Evolutionary conservation across 2,329 filamentous ascomycete species (phyloP), one percentile per base, ranked within the genome.

Genomic region (Penicillium sp.): DNA sequence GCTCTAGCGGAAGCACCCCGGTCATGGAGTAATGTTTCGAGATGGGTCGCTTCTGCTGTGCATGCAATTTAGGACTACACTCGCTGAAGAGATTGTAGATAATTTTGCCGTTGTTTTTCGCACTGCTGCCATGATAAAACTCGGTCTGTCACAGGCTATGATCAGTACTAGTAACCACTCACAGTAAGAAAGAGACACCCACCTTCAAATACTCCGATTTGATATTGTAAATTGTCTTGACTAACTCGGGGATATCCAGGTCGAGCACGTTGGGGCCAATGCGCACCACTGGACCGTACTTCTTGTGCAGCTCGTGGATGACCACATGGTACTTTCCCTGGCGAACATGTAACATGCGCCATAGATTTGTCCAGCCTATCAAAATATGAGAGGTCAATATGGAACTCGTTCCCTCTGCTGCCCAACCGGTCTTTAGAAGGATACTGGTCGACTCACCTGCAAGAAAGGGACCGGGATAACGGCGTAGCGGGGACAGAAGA

Each of bases 241-340:
- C 68, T 51, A 78, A 54, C 27, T 73, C 70, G 0, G 76, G 75
- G 0, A 70, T 64, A 50, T 76, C 72, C 5, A 79, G 60, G 39
- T 74, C 72, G 2, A 78, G 58, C 2, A 73, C 58, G 39, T 75
- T 75, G 4, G 77, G 77, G 0, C 69, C 75, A n/a, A 78, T 71
- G 8, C 75, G 74, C 3, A 79, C 74, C 10, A 76, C 70, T 0
- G 76, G 74, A 0, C 77, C 76, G 57, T 78, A 72, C 57, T 71
- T 68, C 7, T 69, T 65, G 55, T 78, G 76, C 4, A 76, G 65
- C 41, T 71, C 61, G 40, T 68, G 67, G 46, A 72, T 68, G 1
- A 65, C 59, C 6, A 68, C 36, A 3, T 71, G 68, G 41, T 70
- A 72, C 2, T 64, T 54, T 2, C 66, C 66, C 0, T 60, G 57